Evolutionary conservation across 176 grass and related monocot species (phyloP), one percentile per base, ranked within the genome.

Genomic region (Pontederia paniculata): DNA sequence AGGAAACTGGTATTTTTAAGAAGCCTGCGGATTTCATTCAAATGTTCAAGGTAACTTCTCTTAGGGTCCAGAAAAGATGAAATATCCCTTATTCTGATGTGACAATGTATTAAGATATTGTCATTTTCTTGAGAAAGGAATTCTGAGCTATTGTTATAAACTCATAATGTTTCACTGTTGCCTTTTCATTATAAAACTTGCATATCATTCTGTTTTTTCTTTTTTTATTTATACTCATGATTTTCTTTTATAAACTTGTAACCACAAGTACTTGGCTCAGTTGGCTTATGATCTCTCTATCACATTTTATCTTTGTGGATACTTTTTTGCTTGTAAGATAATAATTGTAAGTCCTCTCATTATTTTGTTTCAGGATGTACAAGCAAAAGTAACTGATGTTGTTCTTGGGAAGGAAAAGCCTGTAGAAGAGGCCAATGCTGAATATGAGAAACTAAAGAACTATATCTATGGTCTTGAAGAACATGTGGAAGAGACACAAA

Each of bases 341-440:
- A n/a, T n/a, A n/a, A n/a, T n/a, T n/a, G n/a, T n/a, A n/a, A n/a
- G n/a, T n/a, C n/a, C n/a, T n/a, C n/a, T n/a, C 1, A 61, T 73
- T 73, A 78, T 42, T 50, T 21, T 52, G 45, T 70, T 48, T 23
- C 71, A 97, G 80, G 94, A 93, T 71, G 87, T 88, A 58, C 87
- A 88, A 28, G 77, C 94, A 71, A 98, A 84, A 73, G 94, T 98
- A 49, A 93, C 78, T 60, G 87, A 98, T 76, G 87, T 98, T 58
- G 87, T 98, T 74, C 66, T 98, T 58, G 94, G 94, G 22, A 98
- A 98, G 77, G 87, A 98, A 82, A 98, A 98, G 64, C 94, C 87
- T 54, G 76, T 93, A 22, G 94, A 98, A 70, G 94, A 98, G 62
- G 88, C 87, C 63, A 70, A 58, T 84, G 80, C 87, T 82, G 94